Evolutionary conservation across 495 filamentous ascomycete species (phyloP).

Genomic region (Cryomyces minteri): DNA sequence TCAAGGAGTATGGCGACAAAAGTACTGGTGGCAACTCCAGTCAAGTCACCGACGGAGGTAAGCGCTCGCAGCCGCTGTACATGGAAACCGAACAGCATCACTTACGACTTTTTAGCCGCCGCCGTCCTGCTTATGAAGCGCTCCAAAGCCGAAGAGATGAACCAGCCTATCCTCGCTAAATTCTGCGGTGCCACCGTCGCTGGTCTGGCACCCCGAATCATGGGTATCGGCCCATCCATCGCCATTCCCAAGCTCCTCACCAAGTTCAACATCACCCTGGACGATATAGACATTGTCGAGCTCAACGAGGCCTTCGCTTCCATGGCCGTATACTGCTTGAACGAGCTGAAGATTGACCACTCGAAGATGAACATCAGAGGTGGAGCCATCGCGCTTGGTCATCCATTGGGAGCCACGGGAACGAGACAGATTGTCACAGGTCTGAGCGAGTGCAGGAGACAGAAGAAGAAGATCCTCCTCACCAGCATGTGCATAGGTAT

Average conservation of each 20-base stretch:
- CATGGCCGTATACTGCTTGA: conserved; percentile 87
- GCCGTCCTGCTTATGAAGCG: conserved; percentile 88
- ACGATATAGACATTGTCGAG: conserved; percentile 80
- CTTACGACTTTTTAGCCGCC: no score
- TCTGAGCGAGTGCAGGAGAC: conserved; percentile 45
- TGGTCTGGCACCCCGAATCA: conserved; percentile 78
- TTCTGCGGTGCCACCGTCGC: conserved; percentile 84
- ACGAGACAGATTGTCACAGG: conserved; percentile 64
- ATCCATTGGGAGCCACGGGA: conserved; percentile 85
- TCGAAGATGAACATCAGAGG: conserved; percentile 83
- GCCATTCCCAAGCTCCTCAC: conserved; percentile 85
- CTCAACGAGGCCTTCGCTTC: conserved; percentile 95
- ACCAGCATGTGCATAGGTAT: conserved; percentile 22
- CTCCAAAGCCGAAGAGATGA: conserved; percentile 67
- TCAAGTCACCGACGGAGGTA: conserved; percentile 83
- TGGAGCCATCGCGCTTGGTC: conserved; percentile 82
- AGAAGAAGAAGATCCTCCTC: conserved; percentile 23
- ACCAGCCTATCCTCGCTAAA: conserved; percentile 86
- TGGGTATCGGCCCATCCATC: conserved; percentile 90
- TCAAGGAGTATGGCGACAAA: conserved; percentile 71
- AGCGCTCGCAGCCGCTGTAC: conserved; percentile 3
- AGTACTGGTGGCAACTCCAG: conserved; percentile 90
- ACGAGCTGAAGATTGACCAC: conserved; percentile 57
- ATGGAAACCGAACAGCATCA: no score
- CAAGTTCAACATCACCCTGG: conserved; percentile 59